Base-by-base conservation (phyloP, 164 flowering plant genomes). In the Chimonanthus praecox region DNA sequence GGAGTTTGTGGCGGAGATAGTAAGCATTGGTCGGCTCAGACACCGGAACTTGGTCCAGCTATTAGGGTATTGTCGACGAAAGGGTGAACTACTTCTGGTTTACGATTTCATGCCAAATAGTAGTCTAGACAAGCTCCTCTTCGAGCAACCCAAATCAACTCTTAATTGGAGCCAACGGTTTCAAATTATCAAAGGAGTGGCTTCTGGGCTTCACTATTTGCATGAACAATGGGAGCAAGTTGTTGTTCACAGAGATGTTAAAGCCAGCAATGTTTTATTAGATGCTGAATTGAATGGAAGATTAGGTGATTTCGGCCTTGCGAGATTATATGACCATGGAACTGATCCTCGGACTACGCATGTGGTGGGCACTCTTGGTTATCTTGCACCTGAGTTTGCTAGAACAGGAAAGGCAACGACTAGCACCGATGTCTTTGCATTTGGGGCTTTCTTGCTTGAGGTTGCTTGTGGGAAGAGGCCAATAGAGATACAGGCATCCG, bases 11-110 rank as follows among this genome's bases (percentile, higher is more conserved):
- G 81, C 51, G 0, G 51, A 49, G 2, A 49, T 49, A 0, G 51
- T 49, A 9, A 49, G 51, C 49, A 68, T 86, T 0, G 89, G 89
- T 0, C 71, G 83, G 5, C 76, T 88, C 7, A 68, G 88, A 0
- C 91, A 86, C 73, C 77, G 87, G 47, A 82, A 88, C 69, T 50
- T 88, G 43, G 87, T 88, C 0, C 78, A 70, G n/a, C 78, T 88
- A 0, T 50, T 82, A n/a, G 91, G 91, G 2, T 85, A 78, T 20
- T 87, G 89, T 64, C 64, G 51, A 5, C 51, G 51, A 6, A 49
- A 49, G 51, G 51, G 51, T 5, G 51, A 49, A 49, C 51, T 49
- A 9, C 51, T 49, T 49, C 7, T 49, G 7, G 51, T 49, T 9
- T 49, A 49, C 2, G 51, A 49, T 2, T 85, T 48, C 81, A 87